phyloP scores from a whole-genome alignment of 768 basidiomycete species.

The Podaxis pistillaris region DNA sequence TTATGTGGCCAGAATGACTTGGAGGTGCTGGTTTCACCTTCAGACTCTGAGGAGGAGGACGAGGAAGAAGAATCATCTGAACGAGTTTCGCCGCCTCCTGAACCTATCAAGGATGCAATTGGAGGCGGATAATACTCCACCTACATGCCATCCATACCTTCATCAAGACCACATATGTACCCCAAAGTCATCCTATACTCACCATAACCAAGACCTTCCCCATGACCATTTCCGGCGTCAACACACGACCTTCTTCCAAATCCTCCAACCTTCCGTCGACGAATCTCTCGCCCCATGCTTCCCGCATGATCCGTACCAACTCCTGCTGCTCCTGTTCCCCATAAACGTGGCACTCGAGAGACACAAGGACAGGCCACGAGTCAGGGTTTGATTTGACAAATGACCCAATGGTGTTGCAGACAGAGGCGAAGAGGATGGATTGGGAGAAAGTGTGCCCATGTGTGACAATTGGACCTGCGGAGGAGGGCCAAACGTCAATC shows the following conservation, averaged over 20 bases:
- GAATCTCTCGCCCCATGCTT: constrained; percentile 51
- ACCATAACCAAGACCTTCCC: constrained; percentile 62
- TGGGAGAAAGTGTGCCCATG: constrained; percentile 61
- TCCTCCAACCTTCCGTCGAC: constrained; percentile 39
- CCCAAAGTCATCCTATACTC: constrained; percentile 11
- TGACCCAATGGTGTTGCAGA: constrained; percentile 51
- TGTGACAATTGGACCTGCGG: constrained; percentile 53
- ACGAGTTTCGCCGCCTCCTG: constrained; percentile 20
- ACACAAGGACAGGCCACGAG: constrained; percentile 59
- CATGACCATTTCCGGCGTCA: constrained; percentile 44
- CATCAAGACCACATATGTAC: neutral
- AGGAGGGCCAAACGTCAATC: constrained; percentile 65
- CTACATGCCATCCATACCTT: constrained; percentile 24
- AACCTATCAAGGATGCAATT: constrained; percentile 19
- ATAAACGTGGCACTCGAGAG: constrained; percentile 60
- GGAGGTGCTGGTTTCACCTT: neutral
- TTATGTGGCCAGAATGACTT: constrained; percentile 11
- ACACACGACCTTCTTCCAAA: constrained; percentile 33
- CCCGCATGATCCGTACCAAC: constrained; percentile 50
- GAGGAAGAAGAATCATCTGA: constrained; percentile 19
- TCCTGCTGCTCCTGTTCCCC: constrained; percentile 46
- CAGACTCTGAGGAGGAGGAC: constrained; percentile 9
- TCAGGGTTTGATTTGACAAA: constrained; percentile 33
- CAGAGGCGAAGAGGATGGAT: constrained; percentile 48
- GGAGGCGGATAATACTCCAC: constrained; percentile 53